A percentile compares a stretch with the other conserved stretches of the same genome.
These are phyloP conservation scores for Neurospora sp. DNA, from an alignment of 495 filamentous ascomycete species.

Conservation along the genomic window DNA sequence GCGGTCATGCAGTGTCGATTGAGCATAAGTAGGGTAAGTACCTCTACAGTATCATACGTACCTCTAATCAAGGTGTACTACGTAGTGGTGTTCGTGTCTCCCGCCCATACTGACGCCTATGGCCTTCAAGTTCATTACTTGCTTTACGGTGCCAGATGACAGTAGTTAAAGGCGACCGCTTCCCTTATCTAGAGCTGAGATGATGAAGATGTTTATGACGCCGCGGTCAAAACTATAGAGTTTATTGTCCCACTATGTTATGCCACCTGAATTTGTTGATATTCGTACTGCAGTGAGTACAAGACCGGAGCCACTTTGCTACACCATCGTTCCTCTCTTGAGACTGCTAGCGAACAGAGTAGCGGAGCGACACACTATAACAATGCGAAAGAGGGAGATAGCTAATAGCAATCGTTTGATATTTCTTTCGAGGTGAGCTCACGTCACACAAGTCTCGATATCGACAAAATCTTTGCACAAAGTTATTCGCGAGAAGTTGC, in stretches of 20 bases:
- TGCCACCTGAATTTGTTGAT: background rate
- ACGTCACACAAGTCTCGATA: background rate
- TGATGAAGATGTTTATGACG: background rate
- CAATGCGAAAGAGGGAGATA: background rate
- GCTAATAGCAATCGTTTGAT: background rate
- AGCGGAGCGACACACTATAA: background rate
- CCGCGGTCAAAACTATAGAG: background rate
- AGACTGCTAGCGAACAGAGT: background rate
- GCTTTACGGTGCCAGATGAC: background rate
- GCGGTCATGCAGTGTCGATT: background rate
- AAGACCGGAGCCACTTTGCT: background rate
- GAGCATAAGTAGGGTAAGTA: background rate
- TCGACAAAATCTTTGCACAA: background rate
- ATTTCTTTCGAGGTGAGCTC: background rate
- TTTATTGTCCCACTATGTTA: background rate
- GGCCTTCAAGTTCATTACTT: background rate
- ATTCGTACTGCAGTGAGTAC: background rate
- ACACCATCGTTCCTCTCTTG: background rate
- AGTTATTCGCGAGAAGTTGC: background rate
- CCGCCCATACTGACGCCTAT: background rate
- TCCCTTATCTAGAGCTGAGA: too few relatives aligned
- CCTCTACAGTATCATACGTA: too few relatives aligned
- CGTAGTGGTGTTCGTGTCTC: background rate
- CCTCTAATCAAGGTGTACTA: too few relatives aligned
- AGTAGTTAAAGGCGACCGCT: too few relatives aligned